A percentile compares a stretch with the other conserved stretches of the same genome.
phyloP scores from a whole-genome alignment of 192 early-diverging fungal species.

The Coemansia furcata region DNA sequence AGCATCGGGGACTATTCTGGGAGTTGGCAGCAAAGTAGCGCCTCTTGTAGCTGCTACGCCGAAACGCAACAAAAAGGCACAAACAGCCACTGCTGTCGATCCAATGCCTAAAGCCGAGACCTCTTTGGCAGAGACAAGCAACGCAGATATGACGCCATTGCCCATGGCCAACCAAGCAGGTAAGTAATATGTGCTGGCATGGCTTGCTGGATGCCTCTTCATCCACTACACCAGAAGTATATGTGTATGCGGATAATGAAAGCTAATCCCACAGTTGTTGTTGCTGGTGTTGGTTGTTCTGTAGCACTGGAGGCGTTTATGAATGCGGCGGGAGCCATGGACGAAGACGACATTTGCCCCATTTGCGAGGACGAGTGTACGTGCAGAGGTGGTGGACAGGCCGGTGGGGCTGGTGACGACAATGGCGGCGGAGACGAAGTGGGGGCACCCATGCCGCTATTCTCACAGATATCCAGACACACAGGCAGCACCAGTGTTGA shows the following conservation, averaged over 20 bases:
- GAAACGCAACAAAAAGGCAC: slow-evolving; percentile 2
- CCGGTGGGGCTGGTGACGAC: not conserved
- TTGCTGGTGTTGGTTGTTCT: not conserved
- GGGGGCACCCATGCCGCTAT: slow-evolving; percentile 28
- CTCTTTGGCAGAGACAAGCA: not conserved
- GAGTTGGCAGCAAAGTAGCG: slow-evolving; percentile 9
- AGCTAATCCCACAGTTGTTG: not conserved
- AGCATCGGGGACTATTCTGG: slow-evolving; percentile 27
- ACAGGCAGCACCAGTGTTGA: not conserved
- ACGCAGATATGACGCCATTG: not conserved
- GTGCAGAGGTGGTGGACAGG: slow-evolving; percentile 8
- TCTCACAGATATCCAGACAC: slow-evolving; percentile 26
- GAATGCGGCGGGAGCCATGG: slow-evolving; percentile 29
- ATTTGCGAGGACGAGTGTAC: slow-evolving; percentile 53
- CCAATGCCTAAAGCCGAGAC: not conserved
- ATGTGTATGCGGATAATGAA: not conserved
- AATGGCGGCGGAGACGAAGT: not conserved
- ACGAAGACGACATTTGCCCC: slow-evolving; percentile 51
- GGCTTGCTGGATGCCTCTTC: not conserved
- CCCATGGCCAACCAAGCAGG: slow-evolving; percentile 17
- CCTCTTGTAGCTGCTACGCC: not conserved
- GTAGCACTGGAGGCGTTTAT: slow-evolving; percentile 18
- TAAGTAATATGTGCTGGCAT: slow-evolving; percentile 7
- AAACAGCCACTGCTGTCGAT: not conserved
- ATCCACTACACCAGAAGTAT: not conserved